phyloP scores from a whole-genome alignment of 2,329 filamentous ascomycete species.

The Cryphonectria radicalis region DNA sequence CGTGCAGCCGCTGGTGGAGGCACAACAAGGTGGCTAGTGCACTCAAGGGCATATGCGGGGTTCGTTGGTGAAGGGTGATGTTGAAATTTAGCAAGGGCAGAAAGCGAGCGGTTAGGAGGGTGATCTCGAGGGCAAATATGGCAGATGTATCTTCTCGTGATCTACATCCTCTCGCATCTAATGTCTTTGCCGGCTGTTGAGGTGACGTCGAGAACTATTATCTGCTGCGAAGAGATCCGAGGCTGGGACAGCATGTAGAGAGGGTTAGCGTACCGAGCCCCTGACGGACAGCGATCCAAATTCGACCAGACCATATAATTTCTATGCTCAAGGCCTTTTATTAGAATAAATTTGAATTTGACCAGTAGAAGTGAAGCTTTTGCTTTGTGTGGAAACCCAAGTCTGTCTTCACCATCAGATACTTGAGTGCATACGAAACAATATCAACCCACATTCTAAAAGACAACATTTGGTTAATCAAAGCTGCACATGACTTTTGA shows the following conservation, averaged over 20 bases:
- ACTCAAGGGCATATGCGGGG: conserved; percentile 13
- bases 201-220: not conserved
- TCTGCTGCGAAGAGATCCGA: not conserved
- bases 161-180: not conserved
- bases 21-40: not conserved
- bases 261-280: not conserved
- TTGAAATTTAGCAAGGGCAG: not conserved
- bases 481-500: too few species aligned
- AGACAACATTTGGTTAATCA: too few species aligned
- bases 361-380: too few species aligned
- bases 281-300: not conserved
- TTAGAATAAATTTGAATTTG: not conserved
- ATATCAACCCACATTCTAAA: too few species aligned
- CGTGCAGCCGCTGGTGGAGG: not conserved
- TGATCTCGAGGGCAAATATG: not conserved
- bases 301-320: not conserved
- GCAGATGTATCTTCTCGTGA: not conserved
- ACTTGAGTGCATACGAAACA: too few species aligned
- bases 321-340: not conserved
- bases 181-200: not conserved
- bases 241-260: not conserved
- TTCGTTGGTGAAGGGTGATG: not conserved
- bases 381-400: too few species aligned
- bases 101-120: not conserved
- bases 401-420: too few species aligned